Evolutionary conservation across 495 filamentous ascomycete species (phyloP), one percentile per base, ranked within the genome.

Genomic region (Rhypophila decipiens): DNA sequence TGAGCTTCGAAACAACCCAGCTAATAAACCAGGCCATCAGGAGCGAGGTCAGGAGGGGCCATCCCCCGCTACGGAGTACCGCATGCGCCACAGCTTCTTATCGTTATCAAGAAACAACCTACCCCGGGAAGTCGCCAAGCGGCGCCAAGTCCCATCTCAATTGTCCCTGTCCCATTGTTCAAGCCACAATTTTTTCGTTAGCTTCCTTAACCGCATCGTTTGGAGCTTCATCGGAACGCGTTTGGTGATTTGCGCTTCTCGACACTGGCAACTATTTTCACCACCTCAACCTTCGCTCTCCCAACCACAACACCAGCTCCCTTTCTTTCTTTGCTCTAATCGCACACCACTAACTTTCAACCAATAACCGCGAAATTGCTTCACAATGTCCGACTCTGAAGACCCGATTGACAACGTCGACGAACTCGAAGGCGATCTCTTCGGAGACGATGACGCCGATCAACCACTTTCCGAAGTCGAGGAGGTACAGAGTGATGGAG

Each of bases 381-480:
- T 37, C 40, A 57, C 17, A 37, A 79, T 79, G 76, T 76, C 74
- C 33, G 69, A 74, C 38, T 71, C 68, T 5, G 75, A 79, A 38
- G 73, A 75, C 15, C 63, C 58, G 21, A 37, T 72, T 20, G 75
- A 78, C 29, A 58, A 77, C 15, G 64, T 71, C 47, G 76, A 76
- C 39, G 72, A 75, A 22, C 69, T 60, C 33, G 77, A 70, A 29
- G 79, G 73, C 42, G 86, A 87, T 51, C 73, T 90, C 11, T 90
- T 90, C 45, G 86, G 85, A 15, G 71, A 63, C 42, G 64, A 67
- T 22, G 64, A 52, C 59, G 72, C 63, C 72, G 64, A 40, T 57
- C 24, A 56, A 38, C 53, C 60, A 42, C 44, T 46, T 40, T 60
- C 51, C 0, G 50, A 63, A 38, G 29, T 53, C 18, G 61, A 59